Percentiles rank a stretch among this genome's conserved stretches.
phyloP scores from a whole-genome alignment of 2,329 filamentous ascomycete genomes.

The Beauveria sp. region DNA sequence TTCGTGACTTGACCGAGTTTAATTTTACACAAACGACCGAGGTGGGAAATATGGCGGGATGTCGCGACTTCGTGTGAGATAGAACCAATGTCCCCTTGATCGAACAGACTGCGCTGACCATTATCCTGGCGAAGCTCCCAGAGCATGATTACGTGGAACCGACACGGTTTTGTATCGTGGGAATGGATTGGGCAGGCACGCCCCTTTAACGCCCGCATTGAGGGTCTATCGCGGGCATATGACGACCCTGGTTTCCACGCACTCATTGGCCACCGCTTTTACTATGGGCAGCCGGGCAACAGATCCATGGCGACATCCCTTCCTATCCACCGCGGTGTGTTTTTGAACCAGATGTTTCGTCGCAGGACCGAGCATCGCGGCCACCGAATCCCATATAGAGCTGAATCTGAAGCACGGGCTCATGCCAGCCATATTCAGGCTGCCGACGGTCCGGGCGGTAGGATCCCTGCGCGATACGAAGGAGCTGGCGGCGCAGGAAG shows the following conservation, averaged over 20 bases:
- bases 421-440: too few species aligned
- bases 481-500: too few species aligned
- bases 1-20: neutral
- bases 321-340: neutral
- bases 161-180: neutral
- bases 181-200: neutral
- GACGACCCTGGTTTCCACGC: neutral
- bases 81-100: neutral
- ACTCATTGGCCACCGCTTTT: neutral
- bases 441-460: too few species aligned
- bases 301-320: neutral
- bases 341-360: neutral
- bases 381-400: neutral
- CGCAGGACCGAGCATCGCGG: neutral
- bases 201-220: neutral
- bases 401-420: too few species aligned
- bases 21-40: neutral
- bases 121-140: neutral
- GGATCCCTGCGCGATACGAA: too few species aligned
- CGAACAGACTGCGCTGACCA: neutral
- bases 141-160: neutral
- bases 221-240: neutral
- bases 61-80: neutral
- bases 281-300: too few species aligned
- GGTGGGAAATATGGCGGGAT: neutral